Percentiles rank a stretch among this genome's conserved stretches.
Evolutionary conservation across 768 basidiomycete genomes (phyloP).

Genomic region (Clavulina sp.): DNA sequence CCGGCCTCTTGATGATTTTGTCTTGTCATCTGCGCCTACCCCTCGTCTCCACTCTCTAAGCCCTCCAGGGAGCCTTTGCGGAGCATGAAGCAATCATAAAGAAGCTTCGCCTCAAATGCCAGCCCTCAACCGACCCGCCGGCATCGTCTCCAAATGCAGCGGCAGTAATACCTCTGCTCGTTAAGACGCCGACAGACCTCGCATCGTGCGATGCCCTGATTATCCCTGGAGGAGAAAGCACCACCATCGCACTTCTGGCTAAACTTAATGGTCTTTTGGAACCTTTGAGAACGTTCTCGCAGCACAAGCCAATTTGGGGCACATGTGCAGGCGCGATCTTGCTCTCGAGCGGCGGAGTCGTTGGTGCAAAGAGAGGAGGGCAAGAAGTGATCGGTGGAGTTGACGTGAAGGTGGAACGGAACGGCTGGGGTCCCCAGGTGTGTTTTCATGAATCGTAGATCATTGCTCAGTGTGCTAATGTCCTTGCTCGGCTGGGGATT

Average conservation of each 20-base stretch:
- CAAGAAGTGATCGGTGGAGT: slow-evolving; percentile 76
- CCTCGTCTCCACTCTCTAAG: too few species aligned
- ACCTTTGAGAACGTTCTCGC: slow-evolving; percentile 59
- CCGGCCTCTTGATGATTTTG: too few species aligned
- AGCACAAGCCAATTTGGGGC: slow-evolving; percentile 69
- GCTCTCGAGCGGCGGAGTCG: slow-evolving; percentile 46
- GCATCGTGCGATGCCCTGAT: slow-evolving; percentile 64
- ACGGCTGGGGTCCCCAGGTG: slow-evolving; percentile 91
- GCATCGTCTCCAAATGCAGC: slow-evolving; percentile 13
- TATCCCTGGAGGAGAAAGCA: slow-evolving; percentile 95
- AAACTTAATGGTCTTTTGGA: slow-evolving; percentile 57
- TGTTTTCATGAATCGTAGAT: slow-evolving; percentile 13
- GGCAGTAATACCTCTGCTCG: slow-evolving; percentile 29
- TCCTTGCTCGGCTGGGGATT: neutral
- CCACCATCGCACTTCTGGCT: slow-evolving; percentile 71
- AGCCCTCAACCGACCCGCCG: slow-evolving; percentile 15
- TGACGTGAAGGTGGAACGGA: slow-evolving; percentile 62
- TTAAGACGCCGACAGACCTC: slow-evolving; percentile 64
- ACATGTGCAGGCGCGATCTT: slow-evolving; percentile 93
- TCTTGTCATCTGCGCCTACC: neutral
- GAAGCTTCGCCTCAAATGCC: slow-evolving; percentile 32
- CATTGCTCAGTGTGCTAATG: neutral
- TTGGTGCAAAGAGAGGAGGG: slow-evolving; percentile 68
- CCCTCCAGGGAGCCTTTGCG: slow-evolving; percentile 82
- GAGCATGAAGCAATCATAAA: slow-evolving; percentile 61